Percentiles rank a stretch among this genome's conserved stretches.
These are phyloP conservation scores for Penicillium sp. DNA, from an alignment of 2,329 filamentous ascomycete species.

Conservation along the genomic window DNA sequence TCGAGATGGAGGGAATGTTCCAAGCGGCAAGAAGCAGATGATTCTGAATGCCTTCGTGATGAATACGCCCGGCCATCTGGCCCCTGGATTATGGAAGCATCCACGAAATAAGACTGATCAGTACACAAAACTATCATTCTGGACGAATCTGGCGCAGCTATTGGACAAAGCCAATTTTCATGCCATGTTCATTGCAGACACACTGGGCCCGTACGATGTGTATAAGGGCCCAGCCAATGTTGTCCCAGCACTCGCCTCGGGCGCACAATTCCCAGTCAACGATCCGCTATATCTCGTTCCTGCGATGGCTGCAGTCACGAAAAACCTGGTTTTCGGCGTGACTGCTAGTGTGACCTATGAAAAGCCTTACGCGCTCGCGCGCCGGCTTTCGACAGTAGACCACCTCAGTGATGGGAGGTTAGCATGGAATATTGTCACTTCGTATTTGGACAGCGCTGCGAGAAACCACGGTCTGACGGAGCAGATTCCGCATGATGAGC, in stretches of 20 bases:
- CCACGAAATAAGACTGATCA: conserved; percentile 35
- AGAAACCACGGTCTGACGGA: conserved; percentile 45
- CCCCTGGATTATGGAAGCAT: conserved; percentile 41
- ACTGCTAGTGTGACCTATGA: conserved; percentile 62
- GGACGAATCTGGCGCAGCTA: conserved; percentile 53
- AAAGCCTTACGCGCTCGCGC: conserved; percentile 58
- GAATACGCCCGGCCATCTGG: conserved; percentile 46
- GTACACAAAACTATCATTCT: conserved; percentile 51
- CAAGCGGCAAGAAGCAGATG: conserved; percentile 33
- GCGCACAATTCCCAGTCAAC: conserved; percentile 50
- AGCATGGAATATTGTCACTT: conserved; percentile 59
- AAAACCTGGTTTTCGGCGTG: conserved; percentile 55
- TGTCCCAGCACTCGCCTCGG: conserved; percentile 42
- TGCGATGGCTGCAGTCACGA: conserved; percentile 53
- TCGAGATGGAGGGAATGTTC: background rate
- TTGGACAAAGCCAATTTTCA: conserved; percentile 56
- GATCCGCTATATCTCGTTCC: conserved; percentile 48
- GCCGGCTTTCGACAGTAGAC: conserved; percentile 59
- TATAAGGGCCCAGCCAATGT: conserved; percentile 49
- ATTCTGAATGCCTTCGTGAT: conserved; percentile 51
- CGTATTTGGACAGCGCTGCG: conserved; percentile 53
- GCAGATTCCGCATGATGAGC: conserved; percentile 50
- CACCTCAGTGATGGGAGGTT: conserved; percentile 57
- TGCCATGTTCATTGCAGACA: conserved; percentile 57
- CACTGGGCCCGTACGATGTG: conserved; percentile 53